Evolutionary conservation across 2,329 filamentous ascomycete species (phyloP), one percentile per base, ranked within the genome.

Genomic region (Pseudocercospora musae): DNA sequence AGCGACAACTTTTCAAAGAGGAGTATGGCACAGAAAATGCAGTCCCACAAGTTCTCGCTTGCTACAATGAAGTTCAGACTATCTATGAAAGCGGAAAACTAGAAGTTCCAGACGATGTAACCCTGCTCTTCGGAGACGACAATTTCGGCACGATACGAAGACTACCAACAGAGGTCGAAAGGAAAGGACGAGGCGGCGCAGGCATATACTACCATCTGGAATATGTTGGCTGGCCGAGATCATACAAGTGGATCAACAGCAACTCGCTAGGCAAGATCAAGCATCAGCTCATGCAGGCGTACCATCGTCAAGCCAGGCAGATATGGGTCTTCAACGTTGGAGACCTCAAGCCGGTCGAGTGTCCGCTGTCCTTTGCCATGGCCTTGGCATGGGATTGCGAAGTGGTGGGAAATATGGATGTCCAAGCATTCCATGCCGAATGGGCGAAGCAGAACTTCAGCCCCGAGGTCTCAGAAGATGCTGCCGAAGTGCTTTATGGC

Each of bases 61-160:
- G 48, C 48, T 91, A 91, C 76, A 90, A 90, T 71, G 88, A 91
- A 72, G 87, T 91, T 1, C 87, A 88, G 75, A 83, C 84, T 6
- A 90, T 91, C 72, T 85, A 87, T 62, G 84, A 88, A 61, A 79
- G 84, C 15, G 88, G 88, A 1, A 52, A 52, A 5, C 80, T 90
- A 71, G 76, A 78, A 1, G 82, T 89, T 73, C 75, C 87, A 0
- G 87, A 90, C 40, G 83, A 89, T 69, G 83, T 90, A 27, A 90
- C 86, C 1, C 78, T 90, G 23, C 79, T 90, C 4, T 90, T 87
- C 83, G 81, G 86, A 0, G 88, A 90, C 71, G 88, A 90, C 75
- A 90, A 70, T 49, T 71, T 64, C 79, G 87, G 87, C 10, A 87
- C 89, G 72, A 81, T 88, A 25, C 80, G 86, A 27, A 79, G 87